Evolutionary conservation across 1,284 basidiomycete genomes (phyloP), one percentile per base, ranked within the genome.

Genomic region (Sparassis latifolia): DNA sequence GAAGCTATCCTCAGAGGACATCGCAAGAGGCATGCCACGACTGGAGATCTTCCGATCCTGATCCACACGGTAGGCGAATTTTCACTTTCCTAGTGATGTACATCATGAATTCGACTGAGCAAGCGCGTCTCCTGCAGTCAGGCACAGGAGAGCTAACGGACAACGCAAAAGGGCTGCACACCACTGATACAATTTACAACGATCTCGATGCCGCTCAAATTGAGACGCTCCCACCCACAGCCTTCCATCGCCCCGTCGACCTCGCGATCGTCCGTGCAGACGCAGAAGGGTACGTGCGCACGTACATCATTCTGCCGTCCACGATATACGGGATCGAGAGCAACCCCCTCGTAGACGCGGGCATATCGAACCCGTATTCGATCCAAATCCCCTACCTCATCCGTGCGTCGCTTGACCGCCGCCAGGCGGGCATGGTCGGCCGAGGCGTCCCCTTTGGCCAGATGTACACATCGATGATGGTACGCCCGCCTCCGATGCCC

Each of bases 11-110:
- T 80, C 40, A 61, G 58, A 7, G 78, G 78, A 1, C 53, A 76
- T 48, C 73, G 69, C 62, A 69, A 67, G 48, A 65, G 72, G 32
- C 69, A 72, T 50, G 66, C 72, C 28, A 63, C 58, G 30, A 69
- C 69, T n/a, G 75, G 75, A 6, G 69, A 65, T 9, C 52, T 63
- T 4, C 70, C 76, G 1, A 69, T 74, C 40, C 66, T 77, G 38
- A 79, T 82, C 42, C 75, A 80, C 57, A 79, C 77, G 1, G 78
- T 79, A 54, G 47, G 73, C 64, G 28, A 20, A 10, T 31, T 31
- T 2, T 41, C 5, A 9, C 35, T 28, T 12, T n/a, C 4, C 42
- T 35, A 7, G 20, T 3, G 30, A 27, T 29, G 29, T 37, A 39
- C 30, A 10, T 45, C 6, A 10, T 31, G 30, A 29, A 28, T 6